Evolutionary conservation across 228 moss, liverwort and hornwort genomes (phyloP), one percentile per base, ranked within the genome.

Genomic region (Sphagnum magellanicum): DNA sequence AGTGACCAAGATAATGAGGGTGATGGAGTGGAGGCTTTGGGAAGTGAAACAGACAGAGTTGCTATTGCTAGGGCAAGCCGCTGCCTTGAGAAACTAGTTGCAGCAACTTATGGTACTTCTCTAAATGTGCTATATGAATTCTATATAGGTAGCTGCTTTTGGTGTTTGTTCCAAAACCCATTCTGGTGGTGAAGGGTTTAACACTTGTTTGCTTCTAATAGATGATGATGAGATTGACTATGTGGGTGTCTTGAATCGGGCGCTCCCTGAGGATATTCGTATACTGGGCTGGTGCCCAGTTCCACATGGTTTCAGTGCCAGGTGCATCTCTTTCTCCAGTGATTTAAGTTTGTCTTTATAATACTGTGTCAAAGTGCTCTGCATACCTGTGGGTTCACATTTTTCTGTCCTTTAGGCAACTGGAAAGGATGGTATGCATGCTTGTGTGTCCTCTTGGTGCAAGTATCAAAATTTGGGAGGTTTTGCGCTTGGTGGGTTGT

Each of bases 241-340:
- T 75, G 93, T 93, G 52, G 91, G 90, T 57, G 87, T 83, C 64
- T 75, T 98, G 49, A 98, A 98, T 66, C 81, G 97, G 16, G 82
- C 90, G 13, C 91, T 98, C 65, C 93, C 91, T 53, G 85, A 88
- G 16, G 97, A 98, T 76, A 90, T 98, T 58, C 84, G 97, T 72
- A 77, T 98, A 68, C 81, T 93, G 52, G 91, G 97, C 59, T 98
- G 97, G 97, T 93, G 93, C 77, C 93, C 93, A 64, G 97, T 98
- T 49, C 97, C 97, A 65, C 79, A 72, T 16, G 90, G 83, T 71
- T 98, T 98, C 63, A 88, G 68, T 76, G 90, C 97, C 75, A 92
- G 95, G 95, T 92, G 59, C 14, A 16, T 6, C 49, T 73, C 46
- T 60, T 65, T 47, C 46, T 50, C 66, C 49, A 47, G 66, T 66